Evolutionary conservation across 1,139 yeast species (phyloP).

Genomic region (Diutina siamensis): DNA sequence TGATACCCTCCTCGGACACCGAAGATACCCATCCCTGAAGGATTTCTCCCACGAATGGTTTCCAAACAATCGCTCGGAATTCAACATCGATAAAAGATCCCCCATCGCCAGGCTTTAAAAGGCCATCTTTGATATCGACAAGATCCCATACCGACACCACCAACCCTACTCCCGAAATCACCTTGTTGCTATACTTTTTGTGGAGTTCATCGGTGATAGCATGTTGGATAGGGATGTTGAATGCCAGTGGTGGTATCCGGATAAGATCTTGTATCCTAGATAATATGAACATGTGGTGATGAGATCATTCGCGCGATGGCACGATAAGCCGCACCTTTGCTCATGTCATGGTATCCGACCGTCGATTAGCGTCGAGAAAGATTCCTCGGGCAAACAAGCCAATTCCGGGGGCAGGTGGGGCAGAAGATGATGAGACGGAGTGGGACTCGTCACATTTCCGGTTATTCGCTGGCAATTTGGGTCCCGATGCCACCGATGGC

Average conservation of each 20-base stretch:
- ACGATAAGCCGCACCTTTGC: not conserved
- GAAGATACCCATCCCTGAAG: constrained; percentile 88
- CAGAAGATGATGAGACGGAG: constrained; percentile 19
- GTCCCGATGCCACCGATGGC: constrained; percentile 54
- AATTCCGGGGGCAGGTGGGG: not conserved
- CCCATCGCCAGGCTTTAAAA: constrained; percentile 93
- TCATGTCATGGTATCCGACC: constrained; percentile 1
- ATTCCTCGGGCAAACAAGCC: not conserved
- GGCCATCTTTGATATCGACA: constrained; percentile 70
- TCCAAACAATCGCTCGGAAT: constrained; percentile 72
- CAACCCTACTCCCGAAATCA: constrained; percentile 73
- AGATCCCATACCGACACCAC: constrained; percentile 81
- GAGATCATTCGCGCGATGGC: not conserved
- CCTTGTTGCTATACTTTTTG: constrained; percentile 73
- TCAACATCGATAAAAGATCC: constrained; percentile 68
- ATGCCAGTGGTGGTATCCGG: constrained; percentile 79
- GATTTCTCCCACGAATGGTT: constrained; percentile 93
- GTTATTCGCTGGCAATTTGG: constrained; percentile 64
- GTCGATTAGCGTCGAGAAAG: not conserved
- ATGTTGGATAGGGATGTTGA: constrained; percentile 55
- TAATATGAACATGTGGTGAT: constrained; percentile 59
- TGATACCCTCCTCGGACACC: constrained; percentile 78
- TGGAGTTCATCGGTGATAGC: constrained; percentile 76
- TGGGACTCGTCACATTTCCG: constrained; percentile 66
- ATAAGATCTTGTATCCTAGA: constrained; percentile 73